Percentiles rank a stretch among this genome's conserved stretches.
Evolutionary conservation across 495 filamentous ascomycete species (phyloP).

Genomic region (Daldinia loculata): DNA sequence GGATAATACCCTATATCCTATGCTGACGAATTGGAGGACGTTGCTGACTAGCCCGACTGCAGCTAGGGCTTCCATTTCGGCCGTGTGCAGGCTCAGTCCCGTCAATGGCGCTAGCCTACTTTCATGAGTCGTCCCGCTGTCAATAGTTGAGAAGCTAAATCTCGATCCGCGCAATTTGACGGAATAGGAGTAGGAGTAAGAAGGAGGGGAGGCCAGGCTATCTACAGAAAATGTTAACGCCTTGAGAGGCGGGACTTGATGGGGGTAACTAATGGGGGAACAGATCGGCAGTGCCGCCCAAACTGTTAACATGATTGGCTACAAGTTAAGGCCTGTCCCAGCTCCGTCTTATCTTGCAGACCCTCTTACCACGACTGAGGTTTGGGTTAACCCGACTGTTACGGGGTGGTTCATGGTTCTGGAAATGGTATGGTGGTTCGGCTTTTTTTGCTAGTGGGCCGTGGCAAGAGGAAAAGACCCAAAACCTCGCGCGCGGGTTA

Average conservation of each 20-base stretch:
- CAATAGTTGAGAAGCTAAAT: neutral
- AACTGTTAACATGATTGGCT: neutral
- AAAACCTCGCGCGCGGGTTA: neutral
- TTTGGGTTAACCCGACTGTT: neutral
- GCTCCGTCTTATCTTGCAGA: conserved; percentile 2
- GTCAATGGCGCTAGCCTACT: neutral
- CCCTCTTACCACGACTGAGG: neutral
- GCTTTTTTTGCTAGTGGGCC: neutral
- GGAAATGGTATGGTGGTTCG: neutral
- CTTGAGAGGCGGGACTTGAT: neutral
- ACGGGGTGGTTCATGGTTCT: neutral
- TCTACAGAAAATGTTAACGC: neutral
- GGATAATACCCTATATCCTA: neutral
- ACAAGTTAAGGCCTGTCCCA: neutral
- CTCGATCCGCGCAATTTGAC: neutral
- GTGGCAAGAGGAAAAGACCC: neutral
- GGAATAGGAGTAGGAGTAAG: neutral
- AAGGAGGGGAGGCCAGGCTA: neutral
- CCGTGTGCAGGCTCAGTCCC: neutral
- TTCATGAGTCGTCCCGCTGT: neutral
- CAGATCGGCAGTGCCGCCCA: neutral
- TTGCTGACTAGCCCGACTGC: neutral
- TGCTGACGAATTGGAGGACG: neutral
- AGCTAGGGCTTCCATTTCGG: neutral
- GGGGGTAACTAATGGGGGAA: neutral